Base-by-base conservation (phyloP, 805 yeast genomes). In the Danielia reshetovae region DNA sequence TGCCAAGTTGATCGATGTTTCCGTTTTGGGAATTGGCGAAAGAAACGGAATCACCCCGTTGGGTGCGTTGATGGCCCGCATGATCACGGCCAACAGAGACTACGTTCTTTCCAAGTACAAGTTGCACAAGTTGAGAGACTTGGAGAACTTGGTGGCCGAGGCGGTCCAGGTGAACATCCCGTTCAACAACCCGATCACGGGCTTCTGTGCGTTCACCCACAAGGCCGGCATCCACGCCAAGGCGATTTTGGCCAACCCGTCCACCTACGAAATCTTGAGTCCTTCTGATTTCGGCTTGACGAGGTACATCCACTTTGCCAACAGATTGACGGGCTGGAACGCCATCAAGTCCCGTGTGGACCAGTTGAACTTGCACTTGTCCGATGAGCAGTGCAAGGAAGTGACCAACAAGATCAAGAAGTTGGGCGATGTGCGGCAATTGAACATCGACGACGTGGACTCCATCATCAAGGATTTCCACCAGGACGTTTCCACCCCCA, bases 141-240 rank as follows among this genome's bases (percentile, higher is more conserved):
- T 90, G 60, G 98, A 90, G 68, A 87, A 81, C 65, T 72, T 93
- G 60, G 97, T 90, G 49, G 97, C 97, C 27, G 96, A 90, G 50
- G 94, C 96, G 31, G 97, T 90, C 36, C 94, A 87, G 69, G 96
- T 90, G 45, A 90, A 90, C 67, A 77, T 93, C 55, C 98, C 98
- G 40, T 90, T 90, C 76, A 90, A 90, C 76, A 90, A 90, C 72
- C 97, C 97, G 52, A 87, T 90, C 63, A 90, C 98, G 27, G 98
- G 98, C 22, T 93, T 93, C 82, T 93, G 97, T 74, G 98, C 98
- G 29, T 90, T 90, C 72, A 90, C 98, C 40, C 98, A 90, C 73
- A 90, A 90, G 75, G 98, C 98, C 39, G 98, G 98, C 66, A 89
- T 90, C 60, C 98, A 90, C 63, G 97, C 98, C 54, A 90, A 93